These are phyloP conservation scores for Hanseniaspora vineae DNA, from an alignment of 805 yeast genomes.

Conservation along the genomic window DNA sequence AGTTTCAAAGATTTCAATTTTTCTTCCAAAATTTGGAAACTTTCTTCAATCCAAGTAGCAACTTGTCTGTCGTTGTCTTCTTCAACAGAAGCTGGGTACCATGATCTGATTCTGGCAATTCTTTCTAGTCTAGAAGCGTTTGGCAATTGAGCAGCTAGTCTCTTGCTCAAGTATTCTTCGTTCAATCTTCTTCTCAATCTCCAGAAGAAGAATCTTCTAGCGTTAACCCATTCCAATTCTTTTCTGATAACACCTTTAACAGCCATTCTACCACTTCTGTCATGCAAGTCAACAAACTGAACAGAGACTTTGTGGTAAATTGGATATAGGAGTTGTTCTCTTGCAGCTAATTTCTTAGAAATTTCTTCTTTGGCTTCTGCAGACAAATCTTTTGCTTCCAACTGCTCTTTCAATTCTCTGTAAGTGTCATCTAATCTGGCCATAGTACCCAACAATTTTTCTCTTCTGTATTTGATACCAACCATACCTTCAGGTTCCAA, in stretches of 20 bases:
- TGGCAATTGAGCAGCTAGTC: slow-evolving; percentile 52
- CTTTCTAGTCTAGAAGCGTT: slow-evolving; percentile 61
- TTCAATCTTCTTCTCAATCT: slow-evolving; percentile 89
- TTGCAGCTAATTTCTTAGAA: slow-evolving; percentile 52
- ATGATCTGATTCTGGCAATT: slow-evolving; percentile 74
- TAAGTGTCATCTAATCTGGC: slow-evolving; percentile 72
- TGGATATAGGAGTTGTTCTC: slow-evolving; percentile 75
- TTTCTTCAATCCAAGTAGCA: slow-evolving; percentile 75
- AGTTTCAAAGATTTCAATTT: slow-evolving; percentile 50
- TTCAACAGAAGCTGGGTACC: slow-evolving; percentile 65
- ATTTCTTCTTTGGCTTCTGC: slow-evolving; percentile 56
- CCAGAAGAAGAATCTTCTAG: slow-evolving; percentile 98
- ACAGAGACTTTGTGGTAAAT: slow-evolving; percentile 84
- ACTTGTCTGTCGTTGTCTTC: slow-evolving; percentile 64
- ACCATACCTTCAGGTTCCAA: slow-evolving; percentile 99
- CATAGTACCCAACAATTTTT: slow-evolving; percentile 84
- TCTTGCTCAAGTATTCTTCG: slow-evolving; percentile 76
- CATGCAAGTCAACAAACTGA: slow-evolving; percentile 97
- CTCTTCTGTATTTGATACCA: slow-evolving; percentile 94
- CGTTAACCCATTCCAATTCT: slow-evolving; percentile 71
- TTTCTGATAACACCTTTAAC: slow-evolving; percentile 85
- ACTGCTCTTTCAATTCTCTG: slow-evolving; percentile 48
- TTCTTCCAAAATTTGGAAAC: slow-evolving; percentile 49
- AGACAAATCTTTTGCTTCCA: slow-evolving; percentile 38
- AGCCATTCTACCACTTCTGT: slow-evolving; percentile 93